Percentiles rank a stretch among this genome's conserved stretches.
phyloP scores from a whole-genome alignment of 805 yeast genomes.

The Wickerhamiella galacta region DNA sequence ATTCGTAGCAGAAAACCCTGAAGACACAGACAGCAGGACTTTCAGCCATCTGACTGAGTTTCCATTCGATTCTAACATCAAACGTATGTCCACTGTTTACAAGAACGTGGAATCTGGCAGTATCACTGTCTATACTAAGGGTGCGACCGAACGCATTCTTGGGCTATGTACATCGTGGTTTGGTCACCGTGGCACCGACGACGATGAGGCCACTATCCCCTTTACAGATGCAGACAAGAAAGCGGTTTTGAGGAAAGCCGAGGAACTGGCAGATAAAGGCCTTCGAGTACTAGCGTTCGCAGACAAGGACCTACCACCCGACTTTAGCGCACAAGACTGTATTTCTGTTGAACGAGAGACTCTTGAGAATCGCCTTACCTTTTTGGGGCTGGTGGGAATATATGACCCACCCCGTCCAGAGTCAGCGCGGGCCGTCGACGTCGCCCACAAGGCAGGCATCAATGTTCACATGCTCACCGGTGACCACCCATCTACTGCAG shows the following conservation, averaged over 20 bases:
- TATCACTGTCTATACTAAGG: constrained; percentile 38
- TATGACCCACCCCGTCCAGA: constrained; percentile 69
- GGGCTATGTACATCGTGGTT: constrained; percentile 40
- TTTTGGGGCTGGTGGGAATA: constrained; percentile 58
- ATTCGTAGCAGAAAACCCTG: constrained; percentile 4
- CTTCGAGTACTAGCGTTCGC: constrained; percentile 64
- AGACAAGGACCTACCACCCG: constrained; percentile 21
- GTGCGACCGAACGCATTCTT: constrained; percentile 60
- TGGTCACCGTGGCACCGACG: constrained; percentile 17
- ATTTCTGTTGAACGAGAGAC: constrained; percentile 20
- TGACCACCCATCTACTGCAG: constrained; percentile 64
- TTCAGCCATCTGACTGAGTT: constrained; percentile 38
- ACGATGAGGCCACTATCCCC: constrained; percentile 12
- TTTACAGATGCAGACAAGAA: constrained; percentile 28
- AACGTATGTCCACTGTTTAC: constrained; percentile 55
- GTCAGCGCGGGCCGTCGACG: constrained; percentile 44
- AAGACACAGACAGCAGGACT: constrained; percentile 1
- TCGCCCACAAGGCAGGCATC: constrained; percentile 60
- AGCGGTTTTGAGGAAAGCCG: constrained; percentile 38
- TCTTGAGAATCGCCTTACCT: constrained; percentile 38
- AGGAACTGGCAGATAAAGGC: constrained; percentile 44
- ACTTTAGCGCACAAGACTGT: constrained; percentile 11
- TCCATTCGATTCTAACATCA: constrained; percentile 61
- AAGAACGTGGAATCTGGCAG: constrained; percentile 19
- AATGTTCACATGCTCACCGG: constrained; percentile 73